Evolutionary conservation across 2,329 filamentous ascomycete genomes (phyloP), one percentile per base, ranked within the genome.

Genomic region (Cladophialophora carrionii): DNA sequence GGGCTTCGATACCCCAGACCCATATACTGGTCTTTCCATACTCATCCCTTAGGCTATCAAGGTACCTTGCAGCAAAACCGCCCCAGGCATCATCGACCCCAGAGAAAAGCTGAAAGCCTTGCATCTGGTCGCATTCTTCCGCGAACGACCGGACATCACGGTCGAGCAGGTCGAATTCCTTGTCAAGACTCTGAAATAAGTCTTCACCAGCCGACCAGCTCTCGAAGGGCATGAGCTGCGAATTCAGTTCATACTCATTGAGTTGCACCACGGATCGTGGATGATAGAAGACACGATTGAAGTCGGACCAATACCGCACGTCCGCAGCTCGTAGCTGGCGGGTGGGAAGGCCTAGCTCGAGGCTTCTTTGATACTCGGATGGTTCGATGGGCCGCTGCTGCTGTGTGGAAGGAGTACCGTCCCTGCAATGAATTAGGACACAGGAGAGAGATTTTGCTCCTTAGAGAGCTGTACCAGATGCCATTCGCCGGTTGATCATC

Each of bases 301-400:
- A 98, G 77, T 99, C 95, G 34, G 92, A 96, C 94, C 95, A 99
- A 79, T 95, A 98, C 61, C 92, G 87, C n/a, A 98, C 90, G 10
- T 86, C 85, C 6, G 87, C 85, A 1, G 87, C 82, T 1, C 84
- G 89, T 22, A 96, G 83, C 59, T 82, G 79, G 0, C 90, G 85
- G 5, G 88, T 83, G 2, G 85, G 76, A 4, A 84, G 75, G 24
- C 92, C 92, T 32, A 86, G 78, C 71, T 97, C 90, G 2, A 98
- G 85, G 69, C 87, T 89, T 73, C 86, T 84, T 73, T 96, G 92
- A 76, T 96, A 98, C 54, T 87, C 81, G 73, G 86, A 92, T 65
- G 85, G 86, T 43, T 83, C 79, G 59, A 98, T 90, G 8, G 84
- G 82, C 57, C 84, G 76, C 72, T 91, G 84, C 72, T 85, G 85